These are phyloP conservation scores for Glycyrrhiza uralensis DNA, from an alignment of 306 rosid species.

Conservation along the genomic window DNA sequence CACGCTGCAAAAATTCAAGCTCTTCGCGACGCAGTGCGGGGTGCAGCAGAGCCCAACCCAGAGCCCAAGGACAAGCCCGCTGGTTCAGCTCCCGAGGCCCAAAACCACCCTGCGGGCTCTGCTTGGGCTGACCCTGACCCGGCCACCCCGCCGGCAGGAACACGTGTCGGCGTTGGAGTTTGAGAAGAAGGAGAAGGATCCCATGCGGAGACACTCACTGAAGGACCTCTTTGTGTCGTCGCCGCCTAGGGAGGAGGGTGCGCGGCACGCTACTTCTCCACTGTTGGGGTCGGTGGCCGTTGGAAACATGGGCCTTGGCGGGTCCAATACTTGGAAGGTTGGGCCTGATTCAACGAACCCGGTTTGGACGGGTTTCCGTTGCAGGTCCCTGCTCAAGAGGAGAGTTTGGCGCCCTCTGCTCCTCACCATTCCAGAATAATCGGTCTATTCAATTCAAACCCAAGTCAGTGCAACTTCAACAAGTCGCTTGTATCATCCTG, in stretches of 20 bases:
- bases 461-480: not conserved
- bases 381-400: slow-evolving; percentile 54
- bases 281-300: slow-evolving; percentile 11
- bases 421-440: slow-evolving; percentile 59
- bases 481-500: not conserved
- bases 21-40: slow-evolving; percentile 73
- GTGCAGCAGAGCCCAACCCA: slow-evolving; percentile 66
- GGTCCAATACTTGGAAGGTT: slow-evolving; percentile 25
- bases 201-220: slow-evolving; percentile 50
- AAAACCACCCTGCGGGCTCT: slow-evolving; percentile 59
- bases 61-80: slow-evolving; percentile 78
- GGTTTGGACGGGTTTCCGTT: slow-evolving; percentile 67
- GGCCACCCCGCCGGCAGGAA: slow-evolving; percentile 32
- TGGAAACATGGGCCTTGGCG: slow-evolving; percentile 9
- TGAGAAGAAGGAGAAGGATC: slow-evolving; percentile 35
- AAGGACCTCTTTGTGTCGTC: slow-evolving; percentile 73
- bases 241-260: slow-evolving; percentile 42
- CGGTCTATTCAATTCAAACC: not conserved
- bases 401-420: slow-evolving; percentile 84
- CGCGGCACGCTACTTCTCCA: not conserved
- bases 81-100: slow-evolving; percentile 69
- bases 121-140: slow-evolving; percentile 51
- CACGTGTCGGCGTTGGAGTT: slow-evolving; percentile 23
- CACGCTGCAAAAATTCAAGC: slow-evolving; percentile 73
- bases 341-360: slow-evolving; percentile 53